Percentiles rank a stretch among this genome's conserved stretches.
Conservation (phyloP, 345 rosid species). For the Triadica sebifera region DNA sequence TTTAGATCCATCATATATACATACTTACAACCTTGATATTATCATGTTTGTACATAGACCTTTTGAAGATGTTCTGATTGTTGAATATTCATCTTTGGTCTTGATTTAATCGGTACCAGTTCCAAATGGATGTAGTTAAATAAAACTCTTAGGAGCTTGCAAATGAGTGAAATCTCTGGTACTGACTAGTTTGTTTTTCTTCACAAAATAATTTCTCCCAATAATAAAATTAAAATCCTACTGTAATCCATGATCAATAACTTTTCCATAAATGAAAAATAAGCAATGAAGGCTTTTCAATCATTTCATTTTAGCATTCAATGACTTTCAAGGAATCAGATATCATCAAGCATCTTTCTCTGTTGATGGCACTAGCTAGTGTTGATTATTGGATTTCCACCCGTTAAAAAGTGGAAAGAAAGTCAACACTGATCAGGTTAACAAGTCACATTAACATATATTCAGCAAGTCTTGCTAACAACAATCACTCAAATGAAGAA, state of each 20-base stretch:
- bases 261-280: neutral
- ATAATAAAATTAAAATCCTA: neutral
- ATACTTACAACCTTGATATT: neutral
- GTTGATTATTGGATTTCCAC: neutral
- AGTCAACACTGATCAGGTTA: neutral
- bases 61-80: neutral
- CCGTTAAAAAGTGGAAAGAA: neutral
- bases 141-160: neutral
- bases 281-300: neutral
- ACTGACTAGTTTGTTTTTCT: neutral
- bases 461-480: neutral
- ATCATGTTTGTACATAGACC: neutral
- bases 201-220: neutral
- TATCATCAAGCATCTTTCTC: neutral
- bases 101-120: neutral
- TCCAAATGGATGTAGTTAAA: neutral
- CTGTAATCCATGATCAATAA: neutral
- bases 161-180: conserved; percentile 1
- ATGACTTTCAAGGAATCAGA: neutral
- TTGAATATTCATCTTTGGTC: neutral
- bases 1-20: neutral
- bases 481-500: neutral
- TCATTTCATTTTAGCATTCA: neutral
- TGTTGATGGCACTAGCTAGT: neutral
- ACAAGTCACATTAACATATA: neutral